Conservation (phyloP, 176 grass and related monocot species). For the Bothriochloa decipiens region DNA sequence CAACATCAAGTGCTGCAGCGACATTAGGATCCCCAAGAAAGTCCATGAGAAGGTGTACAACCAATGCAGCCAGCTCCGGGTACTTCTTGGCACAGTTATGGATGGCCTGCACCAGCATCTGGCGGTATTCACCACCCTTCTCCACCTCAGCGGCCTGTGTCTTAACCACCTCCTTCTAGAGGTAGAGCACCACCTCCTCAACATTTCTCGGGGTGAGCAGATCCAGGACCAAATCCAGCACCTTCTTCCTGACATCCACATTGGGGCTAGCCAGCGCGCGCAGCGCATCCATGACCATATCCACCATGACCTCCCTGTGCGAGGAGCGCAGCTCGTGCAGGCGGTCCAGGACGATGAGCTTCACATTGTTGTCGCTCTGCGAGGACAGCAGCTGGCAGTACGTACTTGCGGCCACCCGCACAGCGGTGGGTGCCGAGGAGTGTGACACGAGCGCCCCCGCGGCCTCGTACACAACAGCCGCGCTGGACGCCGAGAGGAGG, state of each 20-base stretch:
- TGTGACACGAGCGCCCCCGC: constrained; percentile 62
- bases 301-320: constrained; percentile 72
- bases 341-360: constrained; percentile 67
- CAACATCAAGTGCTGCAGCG: constrained; percentile 74
- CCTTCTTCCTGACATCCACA: constrained; percentile 60
- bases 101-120: constrained; percentile 80
- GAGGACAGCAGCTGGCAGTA: constrained; percentile 73
- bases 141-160: constrained; percentile 65
- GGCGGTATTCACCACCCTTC: constrained; percentile 70
- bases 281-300: constrained; percentile 72
- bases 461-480: constrained; percentile 63
- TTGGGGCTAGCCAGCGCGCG: constrained; percentile 68
- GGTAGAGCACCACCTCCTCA: constrained; percentile 74
- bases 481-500: constrained; percentile 48
- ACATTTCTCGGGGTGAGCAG: constrained; percentile 67
- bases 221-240: constrained; percentile 74
- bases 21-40: constrained; percentile 79
- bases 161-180: constrained; percentile 86
- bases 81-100: constrained; percentile 67
- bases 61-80: constrained; percentile 68
- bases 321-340: constrained; percentile 56
- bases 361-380: constrained; percentile 84
- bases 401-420: constrained; percentile 62
- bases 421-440: constrained; percentile 69
- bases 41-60: constrained; percentile 84